A percentile compares a stretch with the other conserved stretches of the same genome.
Evolutionary conservation across 257 asterid species (phyloP).

Genomic region (Nemophila menziesii): DNA sequence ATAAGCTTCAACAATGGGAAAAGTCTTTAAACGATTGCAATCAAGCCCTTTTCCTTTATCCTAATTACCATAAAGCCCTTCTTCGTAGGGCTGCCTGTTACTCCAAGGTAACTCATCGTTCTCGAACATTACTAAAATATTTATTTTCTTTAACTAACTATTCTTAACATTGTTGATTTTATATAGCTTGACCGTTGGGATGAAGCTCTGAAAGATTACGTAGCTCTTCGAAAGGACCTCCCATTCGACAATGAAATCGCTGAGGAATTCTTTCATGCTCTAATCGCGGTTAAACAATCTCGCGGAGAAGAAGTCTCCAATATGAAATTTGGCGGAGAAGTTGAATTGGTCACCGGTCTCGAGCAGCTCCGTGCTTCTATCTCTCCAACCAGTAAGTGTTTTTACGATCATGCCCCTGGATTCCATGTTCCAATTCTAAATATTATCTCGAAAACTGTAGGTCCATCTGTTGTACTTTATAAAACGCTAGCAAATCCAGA

Average conservation of each 20-base stretch:
- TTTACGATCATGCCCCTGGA: background rate
- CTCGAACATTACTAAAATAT: background rate
- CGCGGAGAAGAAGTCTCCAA: conserved; percentile 67
- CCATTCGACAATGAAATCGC: conserved; percentile 70
- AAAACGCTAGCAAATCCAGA: conserved; percentile 29
- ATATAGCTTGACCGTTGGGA: conserved; percentile 83
- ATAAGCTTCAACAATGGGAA: conserved; percentile 75
- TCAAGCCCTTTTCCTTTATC: conserved; percentile 69
- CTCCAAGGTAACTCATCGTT: conserved; percentile 41
- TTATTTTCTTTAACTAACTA: background rate
- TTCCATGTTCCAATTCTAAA: conserved; percentile 4
- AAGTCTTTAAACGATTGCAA: conserved; percentile 70
- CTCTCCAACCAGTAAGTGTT: conserved; percentile 54
- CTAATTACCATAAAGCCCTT: conserved; percentile 70
- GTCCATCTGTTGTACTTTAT: conserved; percentile 67
- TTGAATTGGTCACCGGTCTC: conserved; percentile 49
- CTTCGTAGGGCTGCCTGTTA: conserved; percentile 85
- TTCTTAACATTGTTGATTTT: conserved; percentile 7
- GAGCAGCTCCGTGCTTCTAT: conserved; percentile 79
- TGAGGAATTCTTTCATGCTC: conserved; percentile 65
- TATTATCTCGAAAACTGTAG: conserved; percentile 30
- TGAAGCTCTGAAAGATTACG: conserved; percentile 86
- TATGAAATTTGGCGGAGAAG: conserved; percentile 77
- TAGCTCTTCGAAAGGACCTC: conserved; percentile 48
- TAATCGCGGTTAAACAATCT: conserved; percentile 59